A percentile compares a stretch with the other conserved stretches of the same genome.
These are phyloP conservation scores for Saturnispora ahearnii DNA, from an alignment of 805 yeast species.

Conservation along the genomic window DNA sequence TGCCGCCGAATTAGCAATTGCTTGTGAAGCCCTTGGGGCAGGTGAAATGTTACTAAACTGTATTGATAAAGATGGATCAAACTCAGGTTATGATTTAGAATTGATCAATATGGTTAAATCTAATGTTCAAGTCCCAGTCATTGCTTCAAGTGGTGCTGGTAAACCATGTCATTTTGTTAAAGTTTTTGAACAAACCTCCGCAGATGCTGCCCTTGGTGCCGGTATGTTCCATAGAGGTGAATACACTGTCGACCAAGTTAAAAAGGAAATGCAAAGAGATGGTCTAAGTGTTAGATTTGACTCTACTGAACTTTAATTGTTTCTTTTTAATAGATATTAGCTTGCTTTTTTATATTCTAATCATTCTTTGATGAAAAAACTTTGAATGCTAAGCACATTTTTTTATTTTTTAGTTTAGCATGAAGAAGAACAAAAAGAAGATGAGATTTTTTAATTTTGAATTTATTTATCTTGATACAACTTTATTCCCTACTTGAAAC, in stretches of 20 bases:
- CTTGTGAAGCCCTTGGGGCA: slow-evolving; percentile 90
- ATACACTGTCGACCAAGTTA: slow-evolving; percentile 79
- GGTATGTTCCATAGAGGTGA: slow-evolving; percentile 98
- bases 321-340: not conserved
- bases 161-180: slow-evolving; percentile 82
- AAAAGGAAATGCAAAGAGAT: slow-evolving; percentile 46
- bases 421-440: not conserved
- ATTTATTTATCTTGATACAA: not conserved
- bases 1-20: slow-evolving; percentile 78
- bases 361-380: not conserved
- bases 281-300: slow-evolving; percentile 75
- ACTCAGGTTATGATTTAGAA: slow-evolving; percentile 88
- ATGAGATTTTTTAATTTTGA: not conserved
- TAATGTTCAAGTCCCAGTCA: slow-evolving; percentile 81
- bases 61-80: slow-evolving; percentile 95
- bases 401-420: not conserved
- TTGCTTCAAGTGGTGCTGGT: slow-evolving; percentile 98
- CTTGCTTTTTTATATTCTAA: not conserved
- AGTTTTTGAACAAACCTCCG: slow-evolving; percentile 70
- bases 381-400: not conserved
- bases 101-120: slow-evolving; percentile 67
- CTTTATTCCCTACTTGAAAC: too few species aligned
- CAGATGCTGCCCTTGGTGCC: slow-evolving; percentile 98
- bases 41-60: slow-evolving; percentile 92
- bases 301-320: slow-evolving; percentile 11